Evolutionary conservation across 257 asterid species (phyloP).

Genomic region (Eucommia ulmoides): DNA sequence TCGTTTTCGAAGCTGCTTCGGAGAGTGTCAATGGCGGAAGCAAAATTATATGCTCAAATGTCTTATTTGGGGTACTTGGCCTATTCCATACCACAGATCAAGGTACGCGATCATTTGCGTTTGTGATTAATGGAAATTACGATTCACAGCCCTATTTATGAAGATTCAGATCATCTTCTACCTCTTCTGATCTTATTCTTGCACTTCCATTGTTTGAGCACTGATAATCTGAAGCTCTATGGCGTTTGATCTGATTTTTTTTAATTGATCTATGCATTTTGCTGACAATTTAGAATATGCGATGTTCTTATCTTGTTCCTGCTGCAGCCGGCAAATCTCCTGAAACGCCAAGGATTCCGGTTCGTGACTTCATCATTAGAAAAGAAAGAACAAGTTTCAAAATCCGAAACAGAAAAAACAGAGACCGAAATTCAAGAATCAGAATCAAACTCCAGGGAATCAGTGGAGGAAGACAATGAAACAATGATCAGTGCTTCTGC

Average conservation of each 20-base stretch:
- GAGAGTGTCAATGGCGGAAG: conserved; percentile 72
- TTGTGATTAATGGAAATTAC: too few relatives aligned
- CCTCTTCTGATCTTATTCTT: too few relatives aligned
- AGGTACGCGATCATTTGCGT: conserved; percentile 52
- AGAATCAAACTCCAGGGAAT: conserved; percentile 15
- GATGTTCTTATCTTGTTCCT: conserved; percentile 6
- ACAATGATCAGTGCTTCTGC: conserved; percentile 36
- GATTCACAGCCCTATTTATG: neutral
- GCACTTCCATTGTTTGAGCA: too few relatives aligned
- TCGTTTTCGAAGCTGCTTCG: conserved; percentile 68
- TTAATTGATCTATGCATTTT: neutral
- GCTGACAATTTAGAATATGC: neutral
- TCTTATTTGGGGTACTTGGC: conserved; percentile 82
- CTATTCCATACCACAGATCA: conserved; percentile 73
- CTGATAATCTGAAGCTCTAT: neutral
- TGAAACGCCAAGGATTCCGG: conserved; percentile 39
- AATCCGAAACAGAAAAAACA: conserved; percentile 38
- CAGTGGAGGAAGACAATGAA: conserved; percentile 17
- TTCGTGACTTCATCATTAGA: conserved; percentile 80
- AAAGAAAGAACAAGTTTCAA: conserved; percentile 58
- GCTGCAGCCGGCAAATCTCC: conserved; percentile 59
- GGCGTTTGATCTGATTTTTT: neutral
- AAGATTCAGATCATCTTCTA: neutral
- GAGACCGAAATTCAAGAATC: conserved; percentile 15
- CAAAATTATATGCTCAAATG: conserved; percentile 68